phyloP scores from a whole-genome alignment of 495 filamentous ascomycete genomes.

The Hyaloscypha variabilis region DNA sequence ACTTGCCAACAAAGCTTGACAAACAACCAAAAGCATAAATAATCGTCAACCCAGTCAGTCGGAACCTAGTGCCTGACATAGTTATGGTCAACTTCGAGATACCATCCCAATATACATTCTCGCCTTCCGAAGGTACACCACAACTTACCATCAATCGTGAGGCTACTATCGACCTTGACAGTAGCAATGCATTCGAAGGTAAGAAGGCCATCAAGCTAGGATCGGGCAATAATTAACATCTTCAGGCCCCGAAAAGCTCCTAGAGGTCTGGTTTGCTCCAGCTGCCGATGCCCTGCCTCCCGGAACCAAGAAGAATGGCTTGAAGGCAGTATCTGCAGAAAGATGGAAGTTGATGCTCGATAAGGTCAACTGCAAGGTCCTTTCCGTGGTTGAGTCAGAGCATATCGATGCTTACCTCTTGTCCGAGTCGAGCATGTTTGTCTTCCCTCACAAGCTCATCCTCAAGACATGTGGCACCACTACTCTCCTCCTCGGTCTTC shows the following conservation, averaged over 20 bases:
- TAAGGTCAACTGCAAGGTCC: conserved; percentile 96
- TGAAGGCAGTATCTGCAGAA: conserved; percentile 83
- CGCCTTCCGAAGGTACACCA: conserved; percentile 79
- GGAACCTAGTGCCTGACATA: conserved; percentile 41
- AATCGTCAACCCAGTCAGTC: neutral
- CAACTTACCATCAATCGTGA: conserved; percentile 96
- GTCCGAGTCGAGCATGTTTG: conserved; percentile 99
- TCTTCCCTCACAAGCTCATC: conserved; percentile 98
- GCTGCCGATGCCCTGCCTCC: conserved; percentile 73
- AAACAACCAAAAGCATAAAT: neutral
- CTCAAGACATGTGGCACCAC: conserved; percentile 99
- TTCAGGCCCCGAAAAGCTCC: conserved; percentile 89
- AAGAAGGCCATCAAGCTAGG: conserved; percentile 24
- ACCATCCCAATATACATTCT: conserved; percentile 76
- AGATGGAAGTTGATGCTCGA: conserved; percentile 98
- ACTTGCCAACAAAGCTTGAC: conserved; percentile 29
- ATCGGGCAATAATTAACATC: conserved; percentile 17
- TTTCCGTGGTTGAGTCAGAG: conserved; percentile 93
- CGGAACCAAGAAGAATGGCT: conserved; percentile 68
- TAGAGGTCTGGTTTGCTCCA: conserved; percentile 98
- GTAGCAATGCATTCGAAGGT: conserved; percentile 97
- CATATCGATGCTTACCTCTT: conserved; percentile 96
- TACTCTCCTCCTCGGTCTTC: conserved; percentile 85
- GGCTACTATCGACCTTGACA: conserved; percentile 91
- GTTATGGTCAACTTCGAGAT: conserved; percentile 81